A percentile compares a stretch with the other conserved stretches of the same genome.
Evolutionary conservation across 75 land plant species (phyloP).

Genomic region (Sequoia sempervirens): DNA sequence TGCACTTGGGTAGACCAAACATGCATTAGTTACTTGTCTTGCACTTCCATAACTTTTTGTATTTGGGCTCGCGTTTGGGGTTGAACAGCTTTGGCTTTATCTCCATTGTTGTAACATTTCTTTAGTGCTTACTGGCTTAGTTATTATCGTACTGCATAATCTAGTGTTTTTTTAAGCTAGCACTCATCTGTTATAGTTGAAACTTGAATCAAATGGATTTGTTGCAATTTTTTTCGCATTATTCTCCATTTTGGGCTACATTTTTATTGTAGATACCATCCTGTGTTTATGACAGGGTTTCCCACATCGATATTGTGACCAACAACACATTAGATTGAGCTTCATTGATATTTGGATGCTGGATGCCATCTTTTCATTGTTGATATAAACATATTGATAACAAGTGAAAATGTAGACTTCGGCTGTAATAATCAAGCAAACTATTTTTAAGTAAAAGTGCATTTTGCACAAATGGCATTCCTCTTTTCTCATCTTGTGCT

Average conservation of each 20-base stretch:
- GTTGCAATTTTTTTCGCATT: too few species aligned
- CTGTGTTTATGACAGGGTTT: not conserved
- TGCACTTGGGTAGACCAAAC: not conserved
- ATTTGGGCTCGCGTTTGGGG: not conserved
- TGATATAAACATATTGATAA: not conserved
- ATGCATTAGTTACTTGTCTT: not conserved
- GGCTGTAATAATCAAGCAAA: not conserved
- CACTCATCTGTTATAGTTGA: not conserved
- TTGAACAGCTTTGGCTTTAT: not conserved
- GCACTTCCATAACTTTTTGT: not conserved
- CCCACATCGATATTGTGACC: not conserved
- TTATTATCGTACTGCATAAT: not conserved
- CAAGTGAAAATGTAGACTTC: not conserved
- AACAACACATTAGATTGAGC: not conserved
- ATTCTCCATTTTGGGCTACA: not conserved
- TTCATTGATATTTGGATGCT: not conserved
- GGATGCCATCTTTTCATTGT: not conserved
- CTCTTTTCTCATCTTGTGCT: not conserved
- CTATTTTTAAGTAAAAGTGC: not conserved
- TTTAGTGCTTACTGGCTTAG: not conserved
- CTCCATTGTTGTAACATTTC: not conserved
- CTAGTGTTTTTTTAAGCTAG: not conserved
- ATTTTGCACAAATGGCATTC: not conserved
- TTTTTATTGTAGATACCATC: too few species aligned
- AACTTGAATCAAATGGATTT: too few species aligned